phyloP scores from a whole-genome alignment of 257 asterid species.

The Penstemon eatonii region DNA sequence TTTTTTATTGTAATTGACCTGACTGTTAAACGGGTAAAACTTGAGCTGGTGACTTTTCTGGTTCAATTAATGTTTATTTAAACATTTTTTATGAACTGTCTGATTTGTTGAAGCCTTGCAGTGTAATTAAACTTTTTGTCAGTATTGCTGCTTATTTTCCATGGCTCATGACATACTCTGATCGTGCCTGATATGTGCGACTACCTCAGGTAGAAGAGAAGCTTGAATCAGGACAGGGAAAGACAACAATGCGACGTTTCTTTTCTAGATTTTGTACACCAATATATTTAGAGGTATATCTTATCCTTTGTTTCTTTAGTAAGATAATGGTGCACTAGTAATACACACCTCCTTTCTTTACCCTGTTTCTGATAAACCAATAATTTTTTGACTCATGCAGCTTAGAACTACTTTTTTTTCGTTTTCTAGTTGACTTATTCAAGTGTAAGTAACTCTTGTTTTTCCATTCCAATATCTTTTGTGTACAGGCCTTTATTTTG shows the following conservation, averaged over 20 bases:
- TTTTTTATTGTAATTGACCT: too few relatives aligned
- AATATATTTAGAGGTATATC: constrained; percentile 75
- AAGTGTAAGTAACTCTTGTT: background rate
- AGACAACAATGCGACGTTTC: constrained; percentile 66
- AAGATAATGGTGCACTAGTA: too few relatives aligned
- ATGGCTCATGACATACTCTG: background rate
- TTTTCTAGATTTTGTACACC: constrained; percentile 86
- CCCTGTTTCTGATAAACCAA: background rate
- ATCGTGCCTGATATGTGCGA: constrained; percentile 19
- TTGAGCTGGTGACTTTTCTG: too few relatives aligned
- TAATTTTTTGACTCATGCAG: too few relatives aligned
- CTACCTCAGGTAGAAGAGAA: constrained; percentile 74
- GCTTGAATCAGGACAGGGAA: constrained; percentile 86
- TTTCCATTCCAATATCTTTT: background rate
- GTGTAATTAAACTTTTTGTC: constrained; percentile 13
- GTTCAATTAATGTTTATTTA: too few relatives aligned
- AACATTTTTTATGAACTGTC: too few relatives aligned
- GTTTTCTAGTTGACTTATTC: background rate
- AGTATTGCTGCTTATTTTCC: background rate
- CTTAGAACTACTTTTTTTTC: too few relatives aligned
- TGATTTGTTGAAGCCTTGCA: background rate
- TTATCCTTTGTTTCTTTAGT: background rate
- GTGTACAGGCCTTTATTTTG: constrained; percentile 80
- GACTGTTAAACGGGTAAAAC: too few relatives aligned
- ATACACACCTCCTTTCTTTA: too few relatives aligned